Evolutionary conservation across 2,329 filamentous ascomycete species (phyloP).

Genomic region (Cladobotryum protrusum): DNA sequence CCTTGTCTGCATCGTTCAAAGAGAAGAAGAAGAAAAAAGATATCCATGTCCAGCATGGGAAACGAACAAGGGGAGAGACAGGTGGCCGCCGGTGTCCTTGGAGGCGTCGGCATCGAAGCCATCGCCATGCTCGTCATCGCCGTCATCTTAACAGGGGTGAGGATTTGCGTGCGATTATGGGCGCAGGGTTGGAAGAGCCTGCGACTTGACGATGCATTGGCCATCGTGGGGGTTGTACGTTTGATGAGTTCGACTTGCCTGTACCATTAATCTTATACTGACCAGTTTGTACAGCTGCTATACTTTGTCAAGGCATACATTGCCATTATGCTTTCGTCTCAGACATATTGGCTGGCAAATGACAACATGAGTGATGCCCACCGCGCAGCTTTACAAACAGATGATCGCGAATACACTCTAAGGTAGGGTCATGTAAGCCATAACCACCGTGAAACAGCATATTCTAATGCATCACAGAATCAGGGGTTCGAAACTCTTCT

Average conservation of each 20-base stretch:
- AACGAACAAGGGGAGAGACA: too few species aligned
- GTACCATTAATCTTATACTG: too few species aligned
- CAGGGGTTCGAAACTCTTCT: conserved; percentile 11
- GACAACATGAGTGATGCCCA: background rate
- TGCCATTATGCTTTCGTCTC: conserved; percentile 1
- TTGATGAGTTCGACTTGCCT: too few species aligned
- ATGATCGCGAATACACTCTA: background rate
- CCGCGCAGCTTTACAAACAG: background rate
- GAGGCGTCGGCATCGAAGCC: background rate
- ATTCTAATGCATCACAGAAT: conserved; percentile 4
- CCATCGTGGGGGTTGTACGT: conserved; percentile 4
- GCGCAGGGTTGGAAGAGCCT: background rate
- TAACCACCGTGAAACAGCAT: too few species aligned
- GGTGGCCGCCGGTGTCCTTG: too few species aligned
- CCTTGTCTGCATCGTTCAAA: too few species aligned
- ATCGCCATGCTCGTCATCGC: conserved; percentile 1
- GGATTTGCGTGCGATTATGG: background rate
- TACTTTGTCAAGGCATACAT: conserved; percentile 6
- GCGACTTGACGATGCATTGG: conserved; percentile 3
- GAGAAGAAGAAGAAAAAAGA: too few species aligned
- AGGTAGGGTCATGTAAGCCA: background rate
- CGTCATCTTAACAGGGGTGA: background rate
- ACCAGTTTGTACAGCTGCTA: background rate
- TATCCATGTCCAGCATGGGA: too few species aligned
- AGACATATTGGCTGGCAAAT: conserved; percentile 7